These are phyloP conservation scores for Lodderomyces pseudojiufengensis DNA, from an alignment of 1,139 yeast genomes.

Conservation along the genomic window DNA sequence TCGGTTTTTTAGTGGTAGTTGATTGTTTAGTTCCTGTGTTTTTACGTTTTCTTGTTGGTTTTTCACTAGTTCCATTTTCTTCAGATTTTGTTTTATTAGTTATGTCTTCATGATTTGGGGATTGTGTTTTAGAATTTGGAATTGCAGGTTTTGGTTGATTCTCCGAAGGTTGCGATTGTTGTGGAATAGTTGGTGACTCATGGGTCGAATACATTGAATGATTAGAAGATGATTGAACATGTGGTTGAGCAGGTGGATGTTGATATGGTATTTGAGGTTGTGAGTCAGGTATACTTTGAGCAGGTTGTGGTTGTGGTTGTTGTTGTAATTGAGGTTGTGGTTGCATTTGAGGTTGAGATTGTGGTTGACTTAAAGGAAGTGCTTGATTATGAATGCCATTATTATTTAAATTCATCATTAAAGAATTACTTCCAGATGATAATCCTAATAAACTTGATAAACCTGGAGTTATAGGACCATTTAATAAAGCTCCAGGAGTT, in stretches of 20 bases:
- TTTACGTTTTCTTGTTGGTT: not conserved
- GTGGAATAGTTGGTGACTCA: not conserved
- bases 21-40: conserved; percentile 6
- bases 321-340: conserved; percentile 11
- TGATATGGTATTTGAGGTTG: conserved; percentile 6
- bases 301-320: conserved; percentile 6
- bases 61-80: not conserved
- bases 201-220: too few relatives aligned
- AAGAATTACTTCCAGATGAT: conserved; percentile 3
- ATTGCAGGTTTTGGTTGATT: conserved; percentile 2
- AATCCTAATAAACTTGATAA: conserved; percentile 39
- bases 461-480: conserved; percentile 48
- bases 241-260: not conserved
- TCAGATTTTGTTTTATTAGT: too few relatives aligned
- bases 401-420: not conserved
- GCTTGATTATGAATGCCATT: not conserved
- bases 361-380: conserved; percentile 7
- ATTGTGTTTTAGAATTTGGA: too few relatives aligned
- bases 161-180: conserved; percentile 6
- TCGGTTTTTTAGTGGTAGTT: conserved; percentile 5
- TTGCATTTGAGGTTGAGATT: conserved; percentile 5
- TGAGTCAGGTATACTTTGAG: too few relatives aligned
- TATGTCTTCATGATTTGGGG: too few relatives aligned
- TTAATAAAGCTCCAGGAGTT: conserved; percentile 43
- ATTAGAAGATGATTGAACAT: too few relatives aligned